phyloP scores from a whole-genome alignment of 768 basidiomycete species.

The Leucosporidium creatinivorum region DNA sequence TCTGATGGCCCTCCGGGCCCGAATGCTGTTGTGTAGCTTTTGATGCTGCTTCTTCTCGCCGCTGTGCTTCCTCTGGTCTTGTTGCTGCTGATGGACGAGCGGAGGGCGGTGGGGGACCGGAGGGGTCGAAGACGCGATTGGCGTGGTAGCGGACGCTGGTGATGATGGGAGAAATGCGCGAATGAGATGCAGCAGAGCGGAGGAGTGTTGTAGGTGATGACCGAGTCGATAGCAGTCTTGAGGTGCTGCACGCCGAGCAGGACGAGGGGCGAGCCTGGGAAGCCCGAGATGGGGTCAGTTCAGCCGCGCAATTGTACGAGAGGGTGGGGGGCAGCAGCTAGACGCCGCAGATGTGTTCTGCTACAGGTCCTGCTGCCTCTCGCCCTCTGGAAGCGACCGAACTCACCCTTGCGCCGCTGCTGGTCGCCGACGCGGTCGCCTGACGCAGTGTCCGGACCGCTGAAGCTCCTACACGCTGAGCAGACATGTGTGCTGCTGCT shows the following conservation, averaged over 20 bases:
- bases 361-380: too few species aligned
- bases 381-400: too few species aligned
- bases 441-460: too few species aligned
- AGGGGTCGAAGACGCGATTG: background rate
- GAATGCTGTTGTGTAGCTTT: slow-evolving; percentile 10
- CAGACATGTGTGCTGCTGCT: too few species aligned
- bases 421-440: too few species aligned
- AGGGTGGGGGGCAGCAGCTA: too few species aligned
- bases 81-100: background rate
- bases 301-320: too few species aligned
- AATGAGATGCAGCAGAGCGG: background rate
- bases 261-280: background rate
- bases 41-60: slow-evolving; percentile 6
- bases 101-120: background rate
- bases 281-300: too few species aligned
- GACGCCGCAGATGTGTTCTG: too few species aligned
- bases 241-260: background rate
- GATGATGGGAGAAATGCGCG: background rate
- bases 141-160: slow-evolving; percentile 5
- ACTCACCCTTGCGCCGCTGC: too few species aligned
- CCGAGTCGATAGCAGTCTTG: background rate
- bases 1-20: slow-evolving; percentile 27
- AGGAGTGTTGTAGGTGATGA: background rate
- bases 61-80: background rate
- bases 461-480: too few species aligned